Evolutionary conservation across 345 rosid genomes (phyloP), one percentile per base, ranked within the genome.

Genomic region (Brassica nigra): DNA sequence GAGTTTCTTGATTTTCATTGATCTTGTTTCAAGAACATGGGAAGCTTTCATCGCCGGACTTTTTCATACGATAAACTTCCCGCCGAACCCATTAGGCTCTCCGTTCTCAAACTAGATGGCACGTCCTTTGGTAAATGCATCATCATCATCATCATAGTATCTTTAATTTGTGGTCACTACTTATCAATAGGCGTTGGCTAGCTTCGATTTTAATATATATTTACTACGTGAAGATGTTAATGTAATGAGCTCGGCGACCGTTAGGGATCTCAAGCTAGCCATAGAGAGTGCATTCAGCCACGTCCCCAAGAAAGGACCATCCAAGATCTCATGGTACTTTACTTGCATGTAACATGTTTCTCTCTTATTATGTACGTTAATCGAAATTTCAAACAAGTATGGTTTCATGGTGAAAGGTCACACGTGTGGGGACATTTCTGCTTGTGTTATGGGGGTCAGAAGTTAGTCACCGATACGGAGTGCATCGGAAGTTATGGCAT

Each of bases 351-450:
- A n/a, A n/a, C n/a, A n/a, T 18, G 18, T 18, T 12, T 58, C 44
- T 68, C 28, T 44, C 52, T 6, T 12, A 67, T 30, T 4, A 8
- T 8, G 52, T 36, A n/a, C n/a, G 18, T 59, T 30, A 0, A 59
- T 71, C 16, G 29, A 14, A 65, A 16, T 27, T 47, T 62, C 1
- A 23, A 0, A 52, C 57, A 62, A 28, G 15, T 69, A 11, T 54
- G 39, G 15, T 73, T 23, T 23, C 16, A 68, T 78, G 68, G 23
- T 75, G 85, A 31, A 94, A 18, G 98, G 97, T 77, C 91, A 54
- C 98, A 92, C 44, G 88, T 94, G 14, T 90, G 98, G 97, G 91
- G 91, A 2, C 94, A 90, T 85, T 94, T 94, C 70, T 92, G 95
- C 89, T 85, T 94, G 68, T 73, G 84, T 69, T 90, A 75, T 73